Percentiles rank a stretch among this genome's conserved stretches.
phyloP scores from a whole-genome alignment of 1,139 yeast genomes.

The Komagataea norvegica region DNA sequence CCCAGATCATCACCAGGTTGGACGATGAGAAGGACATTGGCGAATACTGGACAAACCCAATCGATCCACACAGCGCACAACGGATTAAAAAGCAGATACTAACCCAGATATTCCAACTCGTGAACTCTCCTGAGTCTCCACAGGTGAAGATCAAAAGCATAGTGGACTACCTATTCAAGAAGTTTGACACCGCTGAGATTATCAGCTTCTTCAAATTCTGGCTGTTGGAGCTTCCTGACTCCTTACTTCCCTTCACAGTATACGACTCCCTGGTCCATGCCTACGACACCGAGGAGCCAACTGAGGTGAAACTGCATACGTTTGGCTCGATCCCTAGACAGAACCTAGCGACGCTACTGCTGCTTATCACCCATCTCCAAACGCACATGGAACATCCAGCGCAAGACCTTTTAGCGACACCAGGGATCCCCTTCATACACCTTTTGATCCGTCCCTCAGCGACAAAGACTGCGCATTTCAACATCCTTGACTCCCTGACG shows the following conservation, averaged over 20 bases:
- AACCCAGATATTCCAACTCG: neutral
- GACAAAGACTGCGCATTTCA: slow-evolving; percentile 10
- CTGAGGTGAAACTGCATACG: slow-evolving; percentile 9
- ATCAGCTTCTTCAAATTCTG: slow-evolving; percentile 29
- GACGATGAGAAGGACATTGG: slow-evolving; percentile 8
- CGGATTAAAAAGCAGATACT: slow-evolving; percentile 18
- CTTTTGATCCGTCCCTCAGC: slow-evolving; percentile 21
- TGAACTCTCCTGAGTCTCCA: too few species aligned
- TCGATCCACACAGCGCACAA: slow-evolving; percentile 18
- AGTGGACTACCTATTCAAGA: slow-evolving; percentile 14
- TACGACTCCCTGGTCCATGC: slow-evolving; percentile 23
- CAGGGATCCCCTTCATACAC: slow-evolving; percentile 20
- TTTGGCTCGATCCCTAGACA: slow-evolving; percentile 27
- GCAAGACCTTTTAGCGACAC: neutral
- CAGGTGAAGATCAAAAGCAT: slow-evolving; percentile 7
- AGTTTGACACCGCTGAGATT: slow-evolving; percentile 15
- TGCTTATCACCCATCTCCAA: slow-evolving; percentile 17
- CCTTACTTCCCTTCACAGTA: slow-evolving; percentile 30
- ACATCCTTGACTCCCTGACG: slow-evolving; percentile 11
- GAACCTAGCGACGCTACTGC: slow-evolving; percentile 23
- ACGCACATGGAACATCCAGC: slow-evolving; percentile 1
- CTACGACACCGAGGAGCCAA: slow-evolving; percentile 7
- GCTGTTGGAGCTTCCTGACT: slow-evolving; percentile 33
- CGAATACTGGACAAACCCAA: slow-evolving; percentile 15
- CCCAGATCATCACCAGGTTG: slow-evolving; percentile 9